Percentiles rank a stretch among this genome's conserved stretches.
Evolutionary conservation across 495 filamentous ascomycete species (phyloP).

Genomic region (Bacidia gigantensis): DNA sequence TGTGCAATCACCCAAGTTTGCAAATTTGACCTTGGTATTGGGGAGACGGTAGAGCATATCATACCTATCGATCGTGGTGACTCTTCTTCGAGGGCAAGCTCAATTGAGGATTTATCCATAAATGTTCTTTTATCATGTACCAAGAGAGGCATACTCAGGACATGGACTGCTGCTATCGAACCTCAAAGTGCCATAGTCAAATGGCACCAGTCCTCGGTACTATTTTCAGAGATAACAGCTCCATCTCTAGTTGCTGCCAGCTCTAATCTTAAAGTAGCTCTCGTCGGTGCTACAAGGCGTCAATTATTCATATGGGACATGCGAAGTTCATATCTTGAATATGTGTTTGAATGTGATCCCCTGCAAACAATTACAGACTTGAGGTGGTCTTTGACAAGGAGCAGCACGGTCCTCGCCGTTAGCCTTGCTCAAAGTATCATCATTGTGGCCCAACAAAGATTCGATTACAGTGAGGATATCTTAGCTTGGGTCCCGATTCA

Average conservation of each 20-base stretch:
- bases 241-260: slow-evolving; percentile 74
- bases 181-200: slow-evolving; percentile 41
- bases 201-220: slow-evolving; percentile 73
- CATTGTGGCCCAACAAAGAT: slow-evolving; percentile 81
- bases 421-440: slow-evolving; percentile 77
- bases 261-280: slow-evolving; percentile 72
- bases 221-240: slow-evolving; percentile 63
- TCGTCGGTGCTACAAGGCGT: slow-evolving; percentile 61
- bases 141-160: slow-evolving; percentile 55
- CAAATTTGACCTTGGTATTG: slow-evolving; percentile 54
- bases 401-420: slow-evolving; percentile 83
- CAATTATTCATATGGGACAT: slow-evolving; percentile 87
- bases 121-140: slow-evolving; percentile 86
- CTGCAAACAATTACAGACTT: slow-evolving; percentile 71
- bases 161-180: slow-evolving; percentile 76
- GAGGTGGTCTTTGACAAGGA: slow-evolving; percentile 85
- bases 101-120: too few relatives aligned
- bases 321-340: slow-evolving; percentile 67
- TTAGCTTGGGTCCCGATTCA: slow-evolving; percentile 79
- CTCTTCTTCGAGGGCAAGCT: slow-evolving; percentile 44
- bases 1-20: slow-evolving; percentile 50
- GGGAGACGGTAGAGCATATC: too few relatives aligned
- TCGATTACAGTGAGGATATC: slow-evolving; percentile 82
- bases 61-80: slow-evolving; percentile 86
- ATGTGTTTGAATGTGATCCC: slow-evolving; percentile 55